Evolutionary conservation across 768 basidiomycete genomes (phyloP).

Genomic region (Sporobolomyces phaffii): DNA sequence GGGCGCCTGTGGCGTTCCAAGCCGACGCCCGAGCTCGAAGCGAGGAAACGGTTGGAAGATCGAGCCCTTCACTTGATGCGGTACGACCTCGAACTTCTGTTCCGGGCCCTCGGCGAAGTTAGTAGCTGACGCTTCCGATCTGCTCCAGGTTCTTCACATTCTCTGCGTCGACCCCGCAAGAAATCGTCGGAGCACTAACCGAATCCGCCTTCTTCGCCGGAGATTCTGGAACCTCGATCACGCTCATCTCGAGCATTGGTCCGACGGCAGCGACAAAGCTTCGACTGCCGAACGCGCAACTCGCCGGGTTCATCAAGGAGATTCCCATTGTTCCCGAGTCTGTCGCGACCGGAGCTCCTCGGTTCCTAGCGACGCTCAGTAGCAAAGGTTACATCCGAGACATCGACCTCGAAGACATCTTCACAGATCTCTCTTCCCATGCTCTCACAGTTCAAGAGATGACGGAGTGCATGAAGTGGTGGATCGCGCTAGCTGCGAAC

Average conservation of each 20-base stretch:
- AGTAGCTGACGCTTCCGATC: background rate
- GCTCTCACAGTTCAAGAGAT: constrained; percentile 69
- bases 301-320: constrained; percentile 68
- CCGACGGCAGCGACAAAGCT: constrained; percentile 62
- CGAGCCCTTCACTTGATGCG: constrained; percentile 71
- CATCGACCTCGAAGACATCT: constrained; percentile 74
- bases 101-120: background rate
- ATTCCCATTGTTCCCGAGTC: constrained; percentile 67
- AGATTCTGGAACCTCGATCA: constrained; percentile 53
- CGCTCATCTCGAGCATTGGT: constrained; percentile 69
- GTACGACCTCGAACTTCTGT: background rate
- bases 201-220: constrained; percentile 75
- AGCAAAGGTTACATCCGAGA: constrained; percentile 61
- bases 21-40: background rate
- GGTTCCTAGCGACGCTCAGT: constrained; percentile 60
- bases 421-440: constrained; percentile 64
- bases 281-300: constrained; percentile 64
- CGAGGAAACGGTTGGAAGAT: constrained; percentile 51
- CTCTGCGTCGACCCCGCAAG: constrained; percentile 75
- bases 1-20: constrained; percentile 11
- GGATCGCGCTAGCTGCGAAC: constrained; percentile 54
- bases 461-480: constrained; percentile 81
- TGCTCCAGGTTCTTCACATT: constrained; percentile 71
- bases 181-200: constrained; percentile 64
- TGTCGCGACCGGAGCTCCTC: constrained; percentile 55